Evolutionary conservation across 1,139 yeast species (phyloP).

Genomic region (Blastobotrys persicus): DNA sequence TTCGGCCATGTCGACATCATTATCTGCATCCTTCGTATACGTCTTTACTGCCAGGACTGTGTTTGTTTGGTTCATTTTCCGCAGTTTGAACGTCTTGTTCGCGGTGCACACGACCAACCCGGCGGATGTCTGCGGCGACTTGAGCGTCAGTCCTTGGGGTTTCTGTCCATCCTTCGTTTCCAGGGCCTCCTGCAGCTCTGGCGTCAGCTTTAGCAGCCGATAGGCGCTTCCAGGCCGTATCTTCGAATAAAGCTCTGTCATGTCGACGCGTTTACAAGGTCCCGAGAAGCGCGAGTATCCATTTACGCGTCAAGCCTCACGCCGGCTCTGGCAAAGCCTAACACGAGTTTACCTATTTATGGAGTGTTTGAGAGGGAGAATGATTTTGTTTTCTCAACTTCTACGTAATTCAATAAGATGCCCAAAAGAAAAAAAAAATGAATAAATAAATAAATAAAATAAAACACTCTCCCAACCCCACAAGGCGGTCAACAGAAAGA

Average conservation of each 20-base stretch:
- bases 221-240: constrained; percentile 40
- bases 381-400: too few species aligned
- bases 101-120: constrained; percentile 64
- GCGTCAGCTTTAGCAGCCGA: constrained; percentile 59
- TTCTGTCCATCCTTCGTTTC: constrained; percentile 25
- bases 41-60: constrained; percentile 58
- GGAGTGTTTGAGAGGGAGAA: too few species aligned
- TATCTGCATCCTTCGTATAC: constrained; percentile 24
- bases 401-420: too few species aligned
- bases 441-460: too few species aligned
- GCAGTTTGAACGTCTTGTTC: constrained; percentile 57
- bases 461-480: too few species aligned
- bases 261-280: constrained; percentile 9
- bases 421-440: too few species aligned
- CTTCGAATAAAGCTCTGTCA: constrained; percentile 27
- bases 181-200: constrained; percentile 49
- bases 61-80: constrained; percentile 86
- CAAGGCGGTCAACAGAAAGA: too few species aligned
- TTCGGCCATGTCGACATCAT: constrained; percentile 15
- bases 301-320: not conserved
- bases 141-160: constrained; percentile 43
- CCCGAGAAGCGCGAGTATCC: not conserved
- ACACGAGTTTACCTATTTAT: too few species aligned
- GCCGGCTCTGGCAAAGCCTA: too few species aligned
- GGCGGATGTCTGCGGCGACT: constrained; percentile 43